These are phyloP conservation scores for Adansonia grandidieri DNA, from an alignment of 441 rosid species.

Conservation along the genomic window DNA sequence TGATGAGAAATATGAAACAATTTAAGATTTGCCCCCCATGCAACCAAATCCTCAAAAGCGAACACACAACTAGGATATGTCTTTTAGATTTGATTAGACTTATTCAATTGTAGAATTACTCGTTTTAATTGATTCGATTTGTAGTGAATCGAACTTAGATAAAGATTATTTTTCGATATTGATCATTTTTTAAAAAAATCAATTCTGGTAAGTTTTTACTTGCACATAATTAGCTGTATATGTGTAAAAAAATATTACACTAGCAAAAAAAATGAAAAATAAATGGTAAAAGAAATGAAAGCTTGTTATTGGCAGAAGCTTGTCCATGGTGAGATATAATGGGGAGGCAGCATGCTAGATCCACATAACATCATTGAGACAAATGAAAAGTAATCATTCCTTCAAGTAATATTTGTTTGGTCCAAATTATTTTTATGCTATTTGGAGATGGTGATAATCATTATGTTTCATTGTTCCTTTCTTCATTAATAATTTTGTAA, in stretches of 20 bases:
- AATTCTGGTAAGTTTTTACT: no score
- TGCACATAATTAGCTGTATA: no score
- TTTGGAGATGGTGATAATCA: slow-evolving; percentile 30
- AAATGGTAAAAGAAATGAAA: background rate
- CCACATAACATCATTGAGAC: slow-evolving; percentile 47
- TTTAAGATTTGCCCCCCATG: slow-evolving; percentile 40
- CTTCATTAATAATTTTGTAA: slow-evolving; percentile 36
- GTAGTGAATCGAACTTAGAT: no score
- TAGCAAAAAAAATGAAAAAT: background rate
- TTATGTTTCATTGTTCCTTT: slow-evolving; percentile 31
- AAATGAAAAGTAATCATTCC: slow-evolving; percentile 47
- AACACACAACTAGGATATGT: background rate
- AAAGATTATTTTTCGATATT: no score
- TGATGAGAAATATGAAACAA: slow-evolving; percentile 29
- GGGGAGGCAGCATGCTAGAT: slow-evolving; percentile 58
- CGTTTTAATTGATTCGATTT: no score
- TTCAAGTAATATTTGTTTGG: slow-evolving; percentile 35
- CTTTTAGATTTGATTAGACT: slow-evolving; percentile 15
- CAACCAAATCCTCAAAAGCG: slow-evolving; percentile 23
- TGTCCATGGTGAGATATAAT: slow-evolving; percentile 41
- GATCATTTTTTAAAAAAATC: no score
- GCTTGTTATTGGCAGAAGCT: slow-evolving; percentile 18
- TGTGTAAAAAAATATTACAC: background rate
- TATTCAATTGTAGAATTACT: no score
- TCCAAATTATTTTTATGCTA: slow-evolving; percentile 31